Base-by-base conservation (phyloP, 371 early-diverging fungal species). In the Conidiobolus incongruus region DNA sequence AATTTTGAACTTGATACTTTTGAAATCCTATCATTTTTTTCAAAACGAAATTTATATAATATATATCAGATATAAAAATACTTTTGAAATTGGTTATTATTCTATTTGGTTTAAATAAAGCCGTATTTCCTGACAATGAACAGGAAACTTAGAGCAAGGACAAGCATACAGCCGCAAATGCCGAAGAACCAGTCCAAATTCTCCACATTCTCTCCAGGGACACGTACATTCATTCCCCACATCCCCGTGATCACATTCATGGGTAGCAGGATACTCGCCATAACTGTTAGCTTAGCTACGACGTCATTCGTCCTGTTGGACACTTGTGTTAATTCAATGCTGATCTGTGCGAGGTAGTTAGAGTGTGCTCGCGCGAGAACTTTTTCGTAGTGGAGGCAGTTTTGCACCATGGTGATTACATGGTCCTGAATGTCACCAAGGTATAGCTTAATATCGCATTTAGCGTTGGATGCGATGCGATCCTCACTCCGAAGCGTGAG, bases 371-470 rank as follows among this genome's bases (percentile, higher is more conserved):
- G 63, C 1, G 81, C 77, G 2, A 94, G 67, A 20, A 91, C 82
- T 47, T 77, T 81, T 55, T 94, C 93, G 48, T 81, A 86, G 45
- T 92, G 91, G 28, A 66, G 62, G 4, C 91, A 61, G 21, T 80
- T 86, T 51, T 87, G 81, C 1, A 81, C 54, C 84, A 92, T 89
- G 8, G 92, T 88, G 42, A 93, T 61, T 6, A 93, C 75, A 52
- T 96, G 95, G 55, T 93, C 93, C 59, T 85, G 81, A 40, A 94
- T 86, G 60, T 94, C 96, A 7, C 86, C 85, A 15, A 93, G 59
- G 55, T 93, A 93, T 8, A 86, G 52, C 0, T 63, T 59, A 1
- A 83, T 84, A 47, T 82, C 84, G 33, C 59, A 40, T 45, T 35
- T 53, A 46, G 42, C 58, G 53, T 20, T 49, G 50, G 19, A 57